Base-by-base conservation (phyloP, 257 asterid genomes). In the Eucommia ulmoides region DNA sequence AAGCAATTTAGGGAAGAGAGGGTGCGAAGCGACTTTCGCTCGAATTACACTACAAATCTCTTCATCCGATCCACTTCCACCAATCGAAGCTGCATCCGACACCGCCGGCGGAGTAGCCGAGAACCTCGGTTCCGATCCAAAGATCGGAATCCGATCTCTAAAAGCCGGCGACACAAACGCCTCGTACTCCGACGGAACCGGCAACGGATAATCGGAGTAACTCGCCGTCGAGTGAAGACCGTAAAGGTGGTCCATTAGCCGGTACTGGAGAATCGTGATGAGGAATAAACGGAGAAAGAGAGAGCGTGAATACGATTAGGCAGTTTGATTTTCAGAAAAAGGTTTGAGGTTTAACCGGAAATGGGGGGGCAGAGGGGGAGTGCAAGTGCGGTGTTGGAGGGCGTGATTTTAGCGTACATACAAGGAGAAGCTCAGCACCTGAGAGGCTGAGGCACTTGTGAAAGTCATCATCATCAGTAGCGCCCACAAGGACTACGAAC, bases 1-100 rank as follows among this genome's bases (percentile, higher is more conserved):
- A 15, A 82, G 68, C 56, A 82, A 56, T 41, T 70, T 79, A 14
- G 89, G 47, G 55, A 71, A 82, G 14, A 48, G 64, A 22, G 81
- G 93, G 52, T 81, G 89, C 3, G 83, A 65, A 33, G 86, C 77
- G 25, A 82, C 72, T 52, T 63, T 79, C 9, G 79, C 78, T 66
- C 54, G 73, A 9, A 69, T 63, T 17, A 19, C 48, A 20, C 11
- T 24, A 10, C 35, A 3, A 35, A 3, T 35, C 20, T 53, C 50
- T 11, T 35, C 49, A 14, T 61, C 24, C 8, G 24, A 47, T 45
- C 33, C 20, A 19, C 45, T 14, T 11, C 24, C 33, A 7, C 54
- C 62, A 23, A 22, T 26, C 12, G 41, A 17, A 46, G 44, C 44
- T 10, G 14, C 1, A 11, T 35, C 44, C n/a, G 44, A 35, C 11